Conservation (phyloP, 2,329 filamentous ascomycete genomes). For the Pseudogymnoascus sp. region DNA sequence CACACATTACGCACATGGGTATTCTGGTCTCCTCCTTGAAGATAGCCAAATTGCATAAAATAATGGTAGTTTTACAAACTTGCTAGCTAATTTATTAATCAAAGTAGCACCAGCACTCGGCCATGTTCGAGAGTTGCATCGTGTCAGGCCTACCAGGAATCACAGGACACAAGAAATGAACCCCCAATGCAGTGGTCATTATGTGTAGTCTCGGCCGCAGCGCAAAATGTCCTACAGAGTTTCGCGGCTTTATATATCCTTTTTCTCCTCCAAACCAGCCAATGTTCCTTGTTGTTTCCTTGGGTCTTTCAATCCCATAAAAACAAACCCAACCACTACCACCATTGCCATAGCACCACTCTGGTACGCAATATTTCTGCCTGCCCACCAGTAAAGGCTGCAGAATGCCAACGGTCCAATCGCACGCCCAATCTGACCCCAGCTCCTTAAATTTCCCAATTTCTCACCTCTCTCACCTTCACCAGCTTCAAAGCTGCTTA, state of each 20-base stretch:
- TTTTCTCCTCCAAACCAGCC: neutral
- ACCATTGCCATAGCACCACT: constrained; percentile 75
- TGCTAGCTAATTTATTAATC: neutral
- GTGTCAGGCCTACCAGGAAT: neutral
- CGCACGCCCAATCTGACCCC: constrained; percentile 81
- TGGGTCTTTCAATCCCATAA: constrained; percentile 53
- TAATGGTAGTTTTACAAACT: neutral
- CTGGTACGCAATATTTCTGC: constrained; percentile 73
- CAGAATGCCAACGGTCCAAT: constrained; percentile 86
- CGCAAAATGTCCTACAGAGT: neutral
- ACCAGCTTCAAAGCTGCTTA: constrained; percentile 81
- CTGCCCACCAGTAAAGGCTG: constrained; percentile 97
- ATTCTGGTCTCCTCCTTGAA: neutral
- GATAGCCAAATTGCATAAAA: too few species aligned
- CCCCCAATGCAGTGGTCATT: neutral
- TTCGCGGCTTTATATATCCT: neutral
- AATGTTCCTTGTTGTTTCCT: constrained; percentile 24
- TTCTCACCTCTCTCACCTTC: constrained; percentile 76
- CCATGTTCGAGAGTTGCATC: neutral
- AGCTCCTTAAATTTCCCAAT: constrained; percentile 69
- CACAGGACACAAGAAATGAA: neutral
- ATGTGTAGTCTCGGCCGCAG: neutral
- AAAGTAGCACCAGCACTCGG: neutral
- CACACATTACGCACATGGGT: neutral
- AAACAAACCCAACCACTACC: constrained; percentile 60